Evolutionary conservation across 176 grass and related monocot species (phyloP).

Genomic region (Tuctoria greenei): DNA sequence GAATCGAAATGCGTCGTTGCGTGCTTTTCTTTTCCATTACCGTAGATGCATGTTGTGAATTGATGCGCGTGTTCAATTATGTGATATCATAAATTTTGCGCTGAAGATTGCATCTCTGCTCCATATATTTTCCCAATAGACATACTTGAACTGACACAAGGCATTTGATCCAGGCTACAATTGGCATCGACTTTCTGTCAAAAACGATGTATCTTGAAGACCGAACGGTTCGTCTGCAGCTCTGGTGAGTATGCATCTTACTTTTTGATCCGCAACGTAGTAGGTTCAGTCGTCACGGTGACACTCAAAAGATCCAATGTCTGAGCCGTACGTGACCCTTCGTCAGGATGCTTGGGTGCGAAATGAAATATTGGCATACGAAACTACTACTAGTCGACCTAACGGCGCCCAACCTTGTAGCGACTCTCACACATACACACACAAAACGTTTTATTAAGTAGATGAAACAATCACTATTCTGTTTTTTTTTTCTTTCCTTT

Average conservation of each 20-base stretch:
- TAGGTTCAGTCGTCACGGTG: neutral
- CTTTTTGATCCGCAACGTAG: neutral
- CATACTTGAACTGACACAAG: neutral
- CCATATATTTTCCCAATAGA: neutral
- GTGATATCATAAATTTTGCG: neutral
- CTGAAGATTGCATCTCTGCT: neutral
- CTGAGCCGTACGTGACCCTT: neutral
- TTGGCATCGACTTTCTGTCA: slow-evolving; percentile 70
- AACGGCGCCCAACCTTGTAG: neutral
- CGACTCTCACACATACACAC: too few species aligned
- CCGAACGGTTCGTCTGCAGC: slow-evolving; percentile 58
- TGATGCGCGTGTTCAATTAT: neutral
- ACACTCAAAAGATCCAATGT: neutral
- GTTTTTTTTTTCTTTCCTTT: neutral
- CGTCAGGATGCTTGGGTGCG: neutral
- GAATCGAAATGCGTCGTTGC: too few species aligned
- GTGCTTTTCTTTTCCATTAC: neutral
- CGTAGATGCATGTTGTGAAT: neutral
- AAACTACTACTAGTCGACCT: too few species aligned
- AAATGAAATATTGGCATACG: neutral
- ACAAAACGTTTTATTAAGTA: too few species aligned
- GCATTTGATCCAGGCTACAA: slow-evolving; percentile 50
- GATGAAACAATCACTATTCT: neutral
- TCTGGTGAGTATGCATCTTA: slow-evolving; percentile 51
- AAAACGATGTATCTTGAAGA: slow-evolving; percentile 78